A percentile compares a stretch with the other conserved stretches of the same genome.
These are phyloP conservation scores for Anisodus tanguticus DNA, from an alignment of 257 asterid genomes.

Conservation along the genomic window DNA sequence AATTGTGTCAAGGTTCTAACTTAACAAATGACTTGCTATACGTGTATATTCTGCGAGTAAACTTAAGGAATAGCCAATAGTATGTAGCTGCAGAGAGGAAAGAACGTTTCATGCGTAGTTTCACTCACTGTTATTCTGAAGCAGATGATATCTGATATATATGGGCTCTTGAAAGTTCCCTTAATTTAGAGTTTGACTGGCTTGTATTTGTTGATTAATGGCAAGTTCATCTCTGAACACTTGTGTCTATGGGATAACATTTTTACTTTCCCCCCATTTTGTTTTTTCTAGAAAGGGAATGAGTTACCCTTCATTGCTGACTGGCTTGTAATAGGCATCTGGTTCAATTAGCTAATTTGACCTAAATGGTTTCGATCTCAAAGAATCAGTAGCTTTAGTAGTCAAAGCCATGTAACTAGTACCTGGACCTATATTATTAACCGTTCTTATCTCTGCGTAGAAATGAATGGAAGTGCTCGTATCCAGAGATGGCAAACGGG, in stretches of 20 bases:
- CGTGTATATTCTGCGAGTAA: conserved; percentile 17
- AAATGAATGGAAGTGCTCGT: neutral
- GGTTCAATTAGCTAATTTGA: neutral
- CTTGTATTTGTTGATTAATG: conserved; percentile 15
- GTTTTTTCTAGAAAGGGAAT: neutral
- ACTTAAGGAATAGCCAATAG: neutral
- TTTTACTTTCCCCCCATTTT: neutral
- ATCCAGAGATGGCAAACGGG: neutral
- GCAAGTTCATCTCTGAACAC: neutral
- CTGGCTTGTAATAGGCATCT: neutral
- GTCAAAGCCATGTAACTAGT: neutral
- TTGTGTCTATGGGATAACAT: neutral
- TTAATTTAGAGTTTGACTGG: neutral
- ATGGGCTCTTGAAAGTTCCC: neutral
- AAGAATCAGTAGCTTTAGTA: neutral
- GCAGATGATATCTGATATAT: neutral
- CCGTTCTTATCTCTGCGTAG: neutral
- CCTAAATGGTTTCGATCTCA: neutral
- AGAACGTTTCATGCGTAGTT: neutral
- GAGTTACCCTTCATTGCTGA: neutral
- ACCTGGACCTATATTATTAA: neutral
- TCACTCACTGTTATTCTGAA: neutral
- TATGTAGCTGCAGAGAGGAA: neutral
- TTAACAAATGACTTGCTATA: conserved; percentile 13
- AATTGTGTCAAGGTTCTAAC: neutral